Conservation (phyloP, 768 basidiomycete genomes). For the Asterophora parasitica region DNA sequence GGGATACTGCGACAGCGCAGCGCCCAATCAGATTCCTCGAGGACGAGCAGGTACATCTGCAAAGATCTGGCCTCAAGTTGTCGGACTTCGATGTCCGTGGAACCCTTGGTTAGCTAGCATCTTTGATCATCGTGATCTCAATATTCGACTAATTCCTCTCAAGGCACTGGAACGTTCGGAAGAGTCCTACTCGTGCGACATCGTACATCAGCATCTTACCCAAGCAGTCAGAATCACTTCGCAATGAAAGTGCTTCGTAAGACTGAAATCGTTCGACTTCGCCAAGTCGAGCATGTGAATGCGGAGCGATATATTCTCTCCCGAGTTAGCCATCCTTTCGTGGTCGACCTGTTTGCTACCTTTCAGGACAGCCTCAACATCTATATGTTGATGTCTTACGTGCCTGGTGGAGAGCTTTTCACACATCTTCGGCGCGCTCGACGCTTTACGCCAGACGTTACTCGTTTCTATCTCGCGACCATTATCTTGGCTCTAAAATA, state of each 20-base stretch:
- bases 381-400: constrained; percentile 96
- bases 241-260: constrained; percentile 90
- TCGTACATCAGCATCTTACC: constrained; percentile 40
- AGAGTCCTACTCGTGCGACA: constrained; percentile 88
- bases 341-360: constrained; percentile 93
- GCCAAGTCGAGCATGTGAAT: constrained; percentile 97
- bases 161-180: constrained; percentile 96
- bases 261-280: constrained; percentile 78
- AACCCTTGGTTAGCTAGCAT: constrained; percentile 56
- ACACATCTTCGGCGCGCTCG: constrained; percentile 93
- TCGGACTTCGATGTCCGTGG: constrained; percentile 82
- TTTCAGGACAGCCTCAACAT: constrained; percentile 96
- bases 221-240: constrained; percentile 59
- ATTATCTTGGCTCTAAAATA: constrained; percentile 95
- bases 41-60: constrained; percentile 64
- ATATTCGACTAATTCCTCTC: constrained; percentile 5
- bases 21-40: constrained; percentile 60
- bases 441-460: constrained; percentile 94
- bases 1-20: constrained; percentile 17
- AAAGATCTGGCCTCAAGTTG: constrained; percentile 55
- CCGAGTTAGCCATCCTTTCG: constrained; percentile 88
- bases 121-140: constrained; percentile 2
- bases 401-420: constrained; percentile 96
- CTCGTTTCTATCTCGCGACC: constrained; percentile 95
- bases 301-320: constrained; percentile 93